A percentile compares a stretch with the other conserved stretches of the same genome.
These are phyloP conservation scores for Peniophora sp. DNA, from an alignment of 1,284 basidiomycete species.

Conservation along the genomic window DNA sequence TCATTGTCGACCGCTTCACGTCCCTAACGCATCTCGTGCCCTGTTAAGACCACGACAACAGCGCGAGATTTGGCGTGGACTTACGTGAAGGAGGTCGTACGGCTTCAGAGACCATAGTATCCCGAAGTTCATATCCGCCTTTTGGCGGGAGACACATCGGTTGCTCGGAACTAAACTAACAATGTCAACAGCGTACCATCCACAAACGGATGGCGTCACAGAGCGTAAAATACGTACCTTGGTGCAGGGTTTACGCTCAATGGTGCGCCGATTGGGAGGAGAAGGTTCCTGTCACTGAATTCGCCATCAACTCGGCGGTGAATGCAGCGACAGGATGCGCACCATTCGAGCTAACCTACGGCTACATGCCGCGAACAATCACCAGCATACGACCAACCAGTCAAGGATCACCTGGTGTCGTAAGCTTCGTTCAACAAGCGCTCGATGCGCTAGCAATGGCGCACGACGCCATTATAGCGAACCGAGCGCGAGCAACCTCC, in stretches of 20 bases:
- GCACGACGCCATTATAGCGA: slow-evolving; percentile 17
- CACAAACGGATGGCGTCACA: slow-evolving; percentile 23
- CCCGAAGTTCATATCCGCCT: slow-evolving; percentile 18
- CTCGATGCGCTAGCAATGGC: slow-evolving; percentile 12
- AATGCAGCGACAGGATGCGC: neutral
- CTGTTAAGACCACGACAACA: slow-evolving; percentile 9
- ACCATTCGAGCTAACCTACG: neutral
- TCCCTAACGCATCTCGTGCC: slow-evolving; percentile 24
- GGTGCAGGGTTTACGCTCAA: slow-evolving; percentile 13
- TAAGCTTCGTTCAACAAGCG: slow-evolving; percentile 15
- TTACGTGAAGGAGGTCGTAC: slow-evolving; percentile 16
- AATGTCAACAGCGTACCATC: slow-evolving; percentile 26
- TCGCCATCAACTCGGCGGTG: neutral
- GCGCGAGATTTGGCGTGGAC: slow-evolving; percentile 13
- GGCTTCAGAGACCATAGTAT: slow-evolving; percentile 19
- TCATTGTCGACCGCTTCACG: slow-evolving; percentile 26
- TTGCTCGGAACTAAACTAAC: slow-evolving; percentile 18
- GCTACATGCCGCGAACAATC: slow-evolving; percentile 12
- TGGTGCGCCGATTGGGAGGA: slow-evolving; percentile 11
- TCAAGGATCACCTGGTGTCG: slow-evolving; percentile 18
- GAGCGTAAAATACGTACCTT: slow-evolving; percentile 15
- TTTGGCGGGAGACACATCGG: slow-evolving; percentile 19
- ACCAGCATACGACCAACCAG: slow-evolving; percentile 16
- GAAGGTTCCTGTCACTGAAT: neutral
- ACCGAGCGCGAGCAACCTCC: slow-evolving; percentile 13